Conservation (phyloP, 768 basidiomycete species). For the Tricholoma furcatifolium region DNA sequence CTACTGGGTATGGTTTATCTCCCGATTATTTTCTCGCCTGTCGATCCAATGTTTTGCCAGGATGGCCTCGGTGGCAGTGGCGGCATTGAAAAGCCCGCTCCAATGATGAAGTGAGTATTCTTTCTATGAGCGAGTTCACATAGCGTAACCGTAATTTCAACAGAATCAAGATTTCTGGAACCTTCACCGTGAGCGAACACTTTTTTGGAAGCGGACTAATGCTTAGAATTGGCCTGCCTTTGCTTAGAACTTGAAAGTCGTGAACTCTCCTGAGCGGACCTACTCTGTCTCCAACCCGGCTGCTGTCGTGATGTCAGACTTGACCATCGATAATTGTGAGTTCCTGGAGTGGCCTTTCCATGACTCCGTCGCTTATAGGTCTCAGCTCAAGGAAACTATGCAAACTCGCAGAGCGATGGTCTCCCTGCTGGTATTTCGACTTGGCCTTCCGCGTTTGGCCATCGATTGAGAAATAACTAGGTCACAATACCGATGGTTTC, state of each 20-base stretch:
- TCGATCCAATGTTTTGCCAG: conserved; percentile 22
- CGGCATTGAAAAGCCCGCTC: conserved; percentile 38
- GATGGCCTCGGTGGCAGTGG: conserved; percentile 40
- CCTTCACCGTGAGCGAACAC: conserved; percentile 23
- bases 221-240: too few species aligned
- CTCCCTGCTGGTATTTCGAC: conserved; percentile 42
- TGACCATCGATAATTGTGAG: conserved; percentile 59
- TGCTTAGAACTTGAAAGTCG: conserved; percentile 37
- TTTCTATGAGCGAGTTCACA: background rate
- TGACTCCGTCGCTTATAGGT: background rate
- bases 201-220: background rate
- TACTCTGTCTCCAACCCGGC: conserved; percentile 40
- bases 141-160: too few species aligned
- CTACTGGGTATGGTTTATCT: conserved; percentile 35
- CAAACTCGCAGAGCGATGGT: conserved; percentile 52
- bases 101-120: conserved; percentile 41
- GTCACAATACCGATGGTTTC: conserved; percentile 52
- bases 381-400: conserved; percentile 52
- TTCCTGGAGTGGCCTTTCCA: background rate
- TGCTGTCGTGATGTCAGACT: conserved; percentile 39
- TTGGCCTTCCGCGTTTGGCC: too few species aligned
- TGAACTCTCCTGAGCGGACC: conserved; percentile 39
- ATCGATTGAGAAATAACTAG: conserved; percentile 15
- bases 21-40: background rate
- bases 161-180: conserved; percentile 40